A percentile compares a stretch with the other conserved stretches of the same genome.
Conservation (phyloP, 768 basidiomycete genomes). For the Suillus subalutaceus region DNA sequence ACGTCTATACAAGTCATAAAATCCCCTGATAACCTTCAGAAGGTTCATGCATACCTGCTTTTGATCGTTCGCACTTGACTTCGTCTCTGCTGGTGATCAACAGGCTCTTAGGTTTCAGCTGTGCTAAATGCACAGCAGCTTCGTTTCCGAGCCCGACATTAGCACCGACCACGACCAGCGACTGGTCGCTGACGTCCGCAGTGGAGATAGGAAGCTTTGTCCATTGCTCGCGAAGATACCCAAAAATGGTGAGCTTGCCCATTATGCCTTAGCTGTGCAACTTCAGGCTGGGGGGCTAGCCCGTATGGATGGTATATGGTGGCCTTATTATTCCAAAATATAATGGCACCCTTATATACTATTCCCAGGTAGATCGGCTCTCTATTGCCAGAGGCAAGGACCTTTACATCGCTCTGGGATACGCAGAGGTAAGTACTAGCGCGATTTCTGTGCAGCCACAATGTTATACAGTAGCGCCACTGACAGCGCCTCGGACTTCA, state of each 20-base stretch:
- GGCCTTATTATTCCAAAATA: too few relatives aligned
- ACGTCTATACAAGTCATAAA: constrained; percentile 18
- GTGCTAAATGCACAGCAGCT: constrained; percentile 29
- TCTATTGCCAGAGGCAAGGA: too few relatives aligned
- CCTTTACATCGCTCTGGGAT: too few relatives aligned
- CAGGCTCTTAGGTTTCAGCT: constrained; percentile 25
- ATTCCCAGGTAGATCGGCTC: too few relatives aligned
- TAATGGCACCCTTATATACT: too few relatives aligned
- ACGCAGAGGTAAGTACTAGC: too few relatives aligned
- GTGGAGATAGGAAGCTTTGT: constrained; percentile 27
- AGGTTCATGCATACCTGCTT: constrained; percentile 18
- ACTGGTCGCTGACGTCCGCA: constrained; percentile 24
- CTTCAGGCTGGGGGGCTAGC: too few relatives aligned
- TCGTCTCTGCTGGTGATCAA: constrained; percentile 29
- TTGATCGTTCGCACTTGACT: constrained; percentile 21
- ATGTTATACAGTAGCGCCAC: too few relatives aligned
- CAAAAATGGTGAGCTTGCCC: constrained; percentile 23
- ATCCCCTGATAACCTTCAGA: background rate
- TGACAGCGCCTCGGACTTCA: too few relatives aligned
- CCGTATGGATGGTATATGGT: too few relatives aligned
- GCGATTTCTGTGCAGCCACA: too few relatives aligned
- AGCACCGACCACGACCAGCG: constrained; percentile 28
- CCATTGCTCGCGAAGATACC: constrained; percentile 33
- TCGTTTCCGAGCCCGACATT: constrained; percentile 35
- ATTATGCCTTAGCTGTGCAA: constrained; percentile 15